Base-by-base conservation (phyloP, 1,284 basidiomycete genomes). In the Pisolithus thermaeus region DNA sequence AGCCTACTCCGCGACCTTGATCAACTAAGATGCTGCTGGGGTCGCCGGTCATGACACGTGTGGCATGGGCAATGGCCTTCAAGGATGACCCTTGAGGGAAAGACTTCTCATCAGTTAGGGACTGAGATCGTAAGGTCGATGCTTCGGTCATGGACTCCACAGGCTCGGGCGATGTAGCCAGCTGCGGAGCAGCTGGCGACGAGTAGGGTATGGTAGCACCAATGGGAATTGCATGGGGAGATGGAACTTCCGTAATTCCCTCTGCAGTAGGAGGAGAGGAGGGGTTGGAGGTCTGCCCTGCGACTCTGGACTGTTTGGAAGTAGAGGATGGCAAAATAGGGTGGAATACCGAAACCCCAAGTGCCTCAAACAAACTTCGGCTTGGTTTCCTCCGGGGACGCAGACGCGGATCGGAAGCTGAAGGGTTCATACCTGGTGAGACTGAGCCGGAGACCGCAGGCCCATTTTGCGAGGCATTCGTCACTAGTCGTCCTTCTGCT, bases 1-100 rank as follows among this genome's bases (percentile, higher is more conserved):
- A 71, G 16, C 80, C 76, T 0, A 84, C 80, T 12, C 84, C 84
- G 6, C 69, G 73, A 0, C 83, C 84, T 49, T 81, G 75, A 58
- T 88, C 83, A 1, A 78, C 73, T 3, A 94, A 76, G 49, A 94
- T 81, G 54, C 88, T 90, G 11, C 76, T 72, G 0, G 90, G 80
- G 58, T 91, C 90, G 2, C 83, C 77, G 0, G 89, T 90, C 83
- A 95, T 89, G 36, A 95, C 86, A 1, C 92, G 82, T n/a, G 87
- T 92, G 0, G 89, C 88, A 52, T 90, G 82, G n/a, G 80, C 77
- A 51, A 92, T 89, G 0, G 90, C 89, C n/a, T 79, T 79, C 7
- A 92, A 61, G 0, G 82, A 77, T 0, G 81, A 64, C 3, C 84
- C 84, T 62, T 87, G 87, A 3, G 54, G 61, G 16, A 44, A 54